Conservation (phyloP, 129 eudicot genomes). For the Silybum marianum region DNA sequence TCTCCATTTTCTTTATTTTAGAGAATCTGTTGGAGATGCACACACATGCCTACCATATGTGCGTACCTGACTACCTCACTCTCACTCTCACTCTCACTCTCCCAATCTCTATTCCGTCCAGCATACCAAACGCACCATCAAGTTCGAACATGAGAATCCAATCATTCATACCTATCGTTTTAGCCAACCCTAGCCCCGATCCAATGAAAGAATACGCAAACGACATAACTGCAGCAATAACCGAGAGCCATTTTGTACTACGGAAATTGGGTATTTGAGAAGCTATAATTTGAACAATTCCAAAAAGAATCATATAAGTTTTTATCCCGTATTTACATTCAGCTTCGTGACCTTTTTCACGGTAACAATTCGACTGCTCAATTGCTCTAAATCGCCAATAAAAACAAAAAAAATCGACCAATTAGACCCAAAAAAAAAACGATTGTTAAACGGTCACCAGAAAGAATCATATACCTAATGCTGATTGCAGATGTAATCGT, state of each 20-base stretch:
- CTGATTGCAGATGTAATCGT: slow-evolving; percentile 73
- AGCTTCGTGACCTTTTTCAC: slow-evolving; percentile 56
- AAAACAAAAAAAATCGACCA: not conserved
- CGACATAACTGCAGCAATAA: slow-evolving; percentile 82
- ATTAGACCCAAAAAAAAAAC: not conserved
- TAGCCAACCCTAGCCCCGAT: slow-evolving; percentile 64
- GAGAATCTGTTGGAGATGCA: not conserved
- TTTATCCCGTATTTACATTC: slow-evolving; percentile 49
- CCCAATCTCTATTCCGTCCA: not conserved
- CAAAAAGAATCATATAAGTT: slow-evolving; percentile 68
- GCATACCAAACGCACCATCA: not conserved
- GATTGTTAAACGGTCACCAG: not conserved
- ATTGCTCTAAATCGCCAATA: slow-evolving; percentile 65
- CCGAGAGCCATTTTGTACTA: slow-evolving; percentile 70
- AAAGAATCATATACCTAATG: slow-evolving; percentile 52
- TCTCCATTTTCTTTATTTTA: not conserved
- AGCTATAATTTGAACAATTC: slow-evolving; percentile 57
- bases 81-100: not conserved
- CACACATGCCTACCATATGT: too few relatives aligned
- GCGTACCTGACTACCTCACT: not conserved
- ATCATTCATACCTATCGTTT: slow-evolving; percentile 54
- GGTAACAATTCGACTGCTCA: slow-evolving; percentile 75
- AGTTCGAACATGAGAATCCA: not conserved
- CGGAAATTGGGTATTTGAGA: slow-evolving; percentile 80
- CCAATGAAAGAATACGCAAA: slow-evolving; percentile 67